Conservation (phyloP, 768 basidiomycete genomes). For the Amanita pallidorosea region DNA sequence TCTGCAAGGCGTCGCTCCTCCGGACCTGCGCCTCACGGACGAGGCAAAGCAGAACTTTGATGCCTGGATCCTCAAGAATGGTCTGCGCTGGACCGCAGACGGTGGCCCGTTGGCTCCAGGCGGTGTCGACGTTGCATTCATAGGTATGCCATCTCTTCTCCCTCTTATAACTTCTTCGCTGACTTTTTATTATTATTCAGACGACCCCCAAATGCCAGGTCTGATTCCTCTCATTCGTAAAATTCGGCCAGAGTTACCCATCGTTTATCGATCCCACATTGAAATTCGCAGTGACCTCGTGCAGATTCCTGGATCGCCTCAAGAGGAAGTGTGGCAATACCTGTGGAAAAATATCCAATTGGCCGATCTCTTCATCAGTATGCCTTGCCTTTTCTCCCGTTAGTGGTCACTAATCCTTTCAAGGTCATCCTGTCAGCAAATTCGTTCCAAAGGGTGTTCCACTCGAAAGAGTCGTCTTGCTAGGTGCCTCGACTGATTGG, state of each 20-base stretch:
- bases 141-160: conserved; percentile 37
- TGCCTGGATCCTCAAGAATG: conserved; percentile 86
- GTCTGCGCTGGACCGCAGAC: conserved; percentile 76
- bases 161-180: background rate
- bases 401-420: background rate
- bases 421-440: conserved; percentile 83
- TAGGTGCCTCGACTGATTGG: conserved; percentile 85
- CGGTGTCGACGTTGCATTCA: conserved; percentile 82
- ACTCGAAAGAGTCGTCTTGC: conserved; percentile 52
- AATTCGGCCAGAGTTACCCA: conserved; percentile 74
- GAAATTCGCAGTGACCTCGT: conserved; percentile 87
- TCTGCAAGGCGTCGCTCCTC: conserved; percentile 83
- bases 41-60: conserved; percentile 75
- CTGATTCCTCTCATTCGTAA: conserved; percentile 88
- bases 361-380: conserved; percentile 85
- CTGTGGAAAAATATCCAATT: conserved; percentile 88
- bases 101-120: conserved; percentile 78
- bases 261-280: conserved; percentile 92
- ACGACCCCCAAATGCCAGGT: conserved; percentile 92
- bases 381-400: conserved; percentile 11
- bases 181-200: conserved; percentile 15
- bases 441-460: conserved; percentile 87
- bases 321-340: conserved; percentile 91
- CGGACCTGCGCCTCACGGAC: conserved; percentile 66
- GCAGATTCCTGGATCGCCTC: conserved; percentile 71